phyloP scores from a whole-genome alignment of 208 protist species.

The Trypanosoma lewisi region DNA sequence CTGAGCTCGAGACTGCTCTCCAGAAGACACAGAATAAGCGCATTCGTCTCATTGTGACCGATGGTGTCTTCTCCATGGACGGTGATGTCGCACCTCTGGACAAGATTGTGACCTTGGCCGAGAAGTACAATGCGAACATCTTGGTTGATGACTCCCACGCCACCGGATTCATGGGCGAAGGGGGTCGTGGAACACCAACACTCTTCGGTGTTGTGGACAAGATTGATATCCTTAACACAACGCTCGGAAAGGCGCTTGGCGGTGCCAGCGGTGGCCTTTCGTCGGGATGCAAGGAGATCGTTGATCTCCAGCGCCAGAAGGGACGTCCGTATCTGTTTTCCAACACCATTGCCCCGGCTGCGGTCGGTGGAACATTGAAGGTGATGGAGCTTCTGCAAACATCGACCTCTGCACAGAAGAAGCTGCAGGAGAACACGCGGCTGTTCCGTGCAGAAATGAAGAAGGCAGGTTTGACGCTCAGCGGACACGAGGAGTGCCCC shows the following conservation, averaged over 20 bases:
- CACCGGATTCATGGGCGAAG: slow-evolving; percentile 76
- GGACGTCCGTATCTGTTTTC: slow-evolving; percentile 89
- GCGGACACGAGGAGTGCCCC: slow-evolving; percentile 63
- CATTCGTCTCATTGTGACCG: slow-evolving; percentile 79
- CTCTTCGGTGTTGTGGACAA: slow-evolving; percentile 54
- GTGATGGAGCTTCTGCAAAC: slow-evolving; percentile 55
- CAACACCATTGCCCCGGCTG: slow-evolving; percentile 78
- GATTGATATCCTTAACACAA: slow-evolving; percentile 81
- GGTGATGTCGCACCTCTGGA: slow-evolving; percentile 84
- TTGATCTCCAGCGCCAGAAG: slow-evolving; percentile 78
- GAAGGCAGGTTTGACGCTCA: slow-evolving; percentile 53
- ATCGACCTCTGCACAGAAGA: slow-evolving; percentile 25
- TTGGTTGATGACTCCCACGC: slow-evolving; percentile 86
- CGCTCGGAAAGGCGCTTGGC: slow-evolving; percentile 78
- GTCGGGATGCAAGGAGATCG: slow-evolving; percentile 50
- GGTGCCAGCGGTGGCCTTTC: slow-evolving; percentile 58
- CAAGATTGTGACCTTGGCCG: slow-evolving; percentile 69
- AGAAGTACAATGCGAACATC: slow-evolving; percentile 71
- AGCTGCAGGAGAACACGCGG: slow-evolving; percentile 60
- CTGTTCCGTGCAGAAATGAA: slow-evolving; percentile 71
- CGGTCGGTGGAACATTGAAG: slow-evolving; percentile 69
- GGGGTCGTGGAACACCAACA: slow-evolving; percentile 61
- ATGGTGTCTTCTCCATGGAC: slow-evolving; percentile 88
- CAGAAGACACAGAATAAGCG: slow-evolving; percentile 42
- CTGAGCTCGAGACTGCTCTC: slow-evolving; percentile 69